A percentile compares a stretch with the other conserved stretches of the same genome.
These are phyloP conservation scores for Clarireedia monteithiana DNA, from an alignment of 2,329 filamentous ascomycete species.

Conservation along the genomic window DNA sequence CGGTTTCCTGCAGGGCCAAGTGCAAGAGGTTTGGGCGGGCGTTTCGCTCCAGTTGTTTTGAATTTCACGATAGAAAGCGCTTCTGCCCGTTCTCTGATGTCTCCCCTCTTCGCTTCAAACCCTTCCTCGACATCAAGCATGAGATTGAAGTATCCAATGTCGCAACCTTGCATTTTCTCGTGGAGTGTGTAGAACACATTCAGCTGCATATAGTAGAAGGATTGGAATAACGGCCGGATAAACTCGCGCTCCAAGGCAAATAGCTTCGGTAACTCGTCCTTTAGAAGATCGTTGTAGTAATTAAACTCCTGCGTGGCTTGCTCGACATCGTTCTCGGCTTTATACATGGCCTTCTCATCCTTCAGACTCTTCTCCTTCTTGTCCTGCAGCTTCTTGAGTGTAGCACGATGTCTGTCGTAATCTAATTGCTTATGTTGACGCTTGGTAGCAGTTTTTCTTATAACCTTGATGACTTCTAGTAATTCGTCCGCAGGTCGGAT, in stretches of 20 bases:
- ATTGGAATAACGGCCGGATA: slow-evolving; percentile 94
- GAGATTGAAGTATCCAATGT: slow-evolving; percentile 96
- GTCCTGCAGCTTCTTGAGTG: slow-evolving; percentile 89
- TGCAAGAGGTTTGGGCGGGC: slow-evolving; percentile 27
- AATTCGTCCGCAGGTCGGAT: slow-evolving; percentile 91
- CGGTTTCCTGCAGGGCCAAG: slow-evolving; percentile 10
- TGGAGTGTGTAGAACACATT: slow-evolving; percentile 99
- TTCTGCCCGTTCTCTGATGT: slow-evolving; percentile 80
- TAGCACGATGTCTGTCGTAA: slow-evolving; percentile 77
- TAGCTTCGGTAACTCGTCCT: slow-evolving; percentile 88
- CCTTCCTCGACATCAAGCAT: slow-evolving; percentile 85
- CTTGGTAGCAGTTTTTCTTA: slow-evolving; percentile 81
- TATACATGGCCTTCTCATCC: slow-evolving; percentile 96
- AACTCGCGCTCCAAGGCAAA: slow-evolving; percentile 88
- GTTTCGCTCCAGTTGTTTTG: slow-evolving; percentile 72
- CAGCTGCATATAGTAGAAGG: slow-evolving; percentile 99
- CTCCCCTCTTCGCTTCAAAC: slow-evolving; percentile 80
- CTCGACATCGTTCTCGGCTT: slow-evolving; percentile 86
- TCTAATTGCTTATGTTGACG: slow-evolving; percentile 97
- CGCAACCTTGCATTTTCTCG: slow-evolving; percentile 93
- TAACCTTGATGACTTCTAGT: slow-evolving; percentile 88
- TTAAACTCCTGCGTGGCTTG: slow-evolving; percentile 92
- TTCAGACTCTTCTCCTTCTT: slow-evolving; percentile 96
- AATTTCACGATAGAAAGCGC: slow-evolving; percentile 79
- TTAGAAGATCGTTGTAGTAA: slow-evolving; percentile 95